These are phyloP conservation scores for Sorghum bicolor DNA, from an alignment of 176 grass and related monocot species.

Conservation along the genomic window DNA sequence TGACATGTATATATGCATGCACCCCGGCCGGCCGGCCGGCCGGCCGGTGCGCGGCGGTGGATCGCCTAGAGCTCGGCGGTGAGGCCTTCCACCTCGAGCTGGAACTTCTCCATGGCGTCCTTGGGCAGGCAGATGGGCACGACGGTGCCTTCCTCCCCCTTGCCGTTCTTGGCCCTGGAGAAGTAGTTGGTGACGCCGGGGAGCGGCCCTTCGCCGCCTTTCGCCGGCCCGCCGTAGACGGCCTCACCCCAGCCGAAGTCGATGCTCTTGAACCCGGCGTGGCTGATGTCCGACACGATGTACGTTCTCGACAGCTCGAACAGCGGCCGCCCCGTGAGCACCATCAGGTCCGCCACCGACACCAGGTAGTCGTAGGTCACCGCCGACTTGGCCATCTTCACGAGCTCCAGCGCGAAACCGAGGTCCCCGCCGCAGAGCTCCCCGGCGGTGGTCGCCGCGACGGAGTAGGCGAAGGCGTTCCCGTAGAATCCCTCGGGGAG, in stretches of 20 bases:
- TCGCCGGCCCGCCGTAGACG: constrained; percentile 57
- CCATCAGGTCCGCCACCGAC: constrained; percentile 66
- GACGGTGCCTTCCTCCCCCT: constrained; percentile 48
- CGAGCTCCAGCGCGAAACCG: constrained; percentile 48
- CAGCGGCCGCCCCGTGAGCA: constrained; percentile 32
- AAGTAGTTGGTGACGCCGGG: constrained; percentile 59
- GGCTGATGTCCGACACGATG: constrained; percentile 69
- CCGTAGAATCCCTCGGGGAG: constrained; percentile 68
- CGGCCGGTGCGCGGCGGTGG: too few relatives aligned
- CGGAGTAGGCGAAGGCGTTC: constrained; percentile 66
- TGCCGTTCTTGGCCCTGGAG: constrained; percentile 40
- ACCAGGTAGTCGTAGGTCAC: constrained; percentile 62
- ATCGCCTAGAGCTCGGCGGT: constrained; percentile 1
- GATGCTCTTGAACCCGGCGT: constrained; percentile 48
- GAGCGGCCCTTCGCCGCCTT: constrained; percentile 41
- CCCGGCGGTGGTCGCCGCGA: constrained; percentile 41
- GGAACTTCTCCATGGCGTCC: constrained; percentile 67
- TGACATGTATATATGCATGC: neutral
- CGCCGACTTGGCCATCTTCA: constrained; percentile 62
- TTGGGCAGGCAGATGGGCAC: constrained; percentile 69
- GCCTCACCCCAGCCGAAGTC: constrained; percentile 79
- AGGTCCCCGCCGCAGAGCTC: constrained; percentile 42
- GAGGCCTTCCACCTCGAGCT: constrained; percentile 44
- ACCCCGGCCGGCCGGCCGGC: neutral
- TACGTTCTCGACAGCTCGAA: constrained; percentile 46